Evolutionary conservation across 495 filamentous ascomycete species (phyloP).

Genomic region (Mycothermus thermophilus): DNA sequence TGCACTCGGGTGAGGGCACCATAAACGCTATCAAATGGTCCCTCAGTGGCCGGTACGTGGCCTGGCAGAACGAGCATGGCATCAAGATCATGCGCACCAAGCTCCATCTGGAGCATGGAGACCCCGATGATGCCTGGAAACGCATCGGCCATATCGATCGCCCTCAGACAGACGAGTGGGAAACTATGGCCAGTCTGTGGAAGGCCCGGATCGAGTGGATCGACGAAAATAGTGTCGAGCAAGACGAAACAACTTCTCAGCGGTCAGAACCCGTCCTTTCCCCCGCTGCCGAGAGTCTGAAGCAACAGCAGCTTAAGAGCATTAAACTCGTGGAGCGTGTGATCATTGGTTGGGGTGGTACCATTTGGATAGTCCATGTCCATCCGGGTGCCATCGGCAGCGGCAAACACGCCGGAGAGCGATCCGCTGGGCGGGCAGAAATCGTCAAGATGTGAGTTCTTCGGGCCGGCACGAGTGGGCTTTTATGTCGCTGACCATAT

Average conservation of each 20-base stretch:
- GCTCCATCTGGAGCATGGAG: conserved; percentile 60
- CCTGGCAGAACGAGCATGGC: conserved; percentile 90
- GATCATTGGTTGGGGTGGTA: conserved; percentile 87
- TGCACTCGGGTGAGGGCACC: conserved; percentile 85
- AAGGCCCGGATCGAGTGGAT: conserved; percentile 87
- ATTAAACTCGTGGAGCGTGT: conserved; percentile 55
- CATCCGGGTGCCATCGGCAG: conserved; percentile 57
- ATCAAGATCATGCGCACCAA: conserved; percentile 95
- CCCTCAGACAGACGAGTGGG: conserved; percentile 67
- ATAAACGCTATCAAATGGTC: conserved; percentile 92
- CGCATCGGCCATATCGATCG: conserved; percentile 84
- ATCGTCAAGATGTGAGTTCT: conserved; percentile 72
- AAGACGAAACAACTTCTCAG: conserved; percentile 33
- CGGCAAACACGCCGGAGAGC: conserved; percentile 56
- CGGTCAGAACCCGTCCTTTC: conserved; percentile 18
- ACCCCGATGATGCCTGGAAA: conserved; percentile 81
- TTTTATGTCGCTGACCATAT: conserved; percentile 15
- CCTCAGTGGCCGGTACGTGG: conserved; percentile 74
- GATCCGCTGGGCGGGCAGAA: conserved; percentile 65
- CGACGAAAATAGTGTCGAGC: conserved; percentile 60
- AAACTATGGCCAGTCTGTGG: conserved; percentile 91
- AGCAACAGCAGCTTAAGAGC: conserved; percentile 28
- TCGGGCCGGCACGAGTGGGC: not conserved
- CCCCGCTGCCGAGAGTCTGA: conserved; percentile 33
- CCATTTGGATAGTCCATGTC: conserved; percentile 88